These are phyloP conservation scores for Cryptococcus sp. DNA, from an alignment of 1,284 basidiomycete genomes.

Conservation along the genomic window DNA sequence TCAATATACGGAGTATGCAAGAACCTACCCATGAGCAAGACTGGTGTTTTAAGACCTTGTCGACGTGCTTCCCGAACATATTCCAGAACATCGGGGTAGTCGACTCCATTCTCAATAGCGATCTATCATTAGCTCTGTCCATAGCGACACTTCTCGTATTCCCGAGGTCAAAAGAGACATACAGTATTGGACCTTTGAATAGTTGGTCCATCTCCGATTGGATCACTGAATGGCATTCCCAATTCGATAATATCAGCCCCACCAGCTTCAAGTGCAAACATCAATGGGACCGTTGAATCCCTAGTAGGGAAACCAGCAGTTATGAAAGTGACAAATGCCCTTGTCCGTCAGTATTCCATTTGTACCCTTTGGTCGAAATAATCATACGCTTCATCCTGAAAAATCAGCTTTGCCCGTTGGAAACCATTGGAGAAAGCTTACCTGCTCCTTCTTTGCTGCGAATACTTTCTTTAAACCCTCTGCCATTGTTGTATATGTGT, in stretches of 20 bases:
- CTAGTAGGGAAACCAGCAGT: constrained; percentile 82
- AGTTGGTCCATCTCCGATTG: constrained; percentile 85
- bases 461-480: constrained; percentile 72
- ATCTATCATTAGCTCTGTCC: constrained; percentile 53
- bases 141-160: not conserved
- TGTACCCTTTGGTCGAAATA: not conserved
- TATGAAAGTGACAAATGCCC: constrained; percentile 81
- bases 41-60: constrained; percentile 76
- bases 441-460: constrained; percentile 64
- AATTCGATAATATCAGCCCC: constrained; percentile 95
- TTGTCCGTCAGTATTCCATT: constrained; percentile 31
- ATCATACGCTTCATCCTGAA: constrained; percentile 17
- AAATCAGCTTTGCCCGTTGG: not conserved
- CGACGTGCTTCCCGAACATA: constrained; percentile 73
- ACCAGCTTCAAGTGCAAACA: constrained; percentile 87
- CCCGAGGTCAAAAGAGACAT: constrained; percentile 33
- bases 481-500: constrained; percentile 53
- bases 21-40: constrained; percentile 83
- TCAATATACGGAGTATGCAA: not conserved
- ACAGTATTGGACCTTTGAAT: constrained; percentile 92
- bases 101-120: constrained; percentile 72
- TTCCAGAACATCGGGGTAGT: constrained; percentile 69
- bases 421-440: constrained; percentile 29
- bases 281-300: constrained; percentile 75
- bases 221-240: constrained; percentile 94